Conservation (phyloP, 148 eudicot species). For the Vaccinium corymbosum region DNA sequence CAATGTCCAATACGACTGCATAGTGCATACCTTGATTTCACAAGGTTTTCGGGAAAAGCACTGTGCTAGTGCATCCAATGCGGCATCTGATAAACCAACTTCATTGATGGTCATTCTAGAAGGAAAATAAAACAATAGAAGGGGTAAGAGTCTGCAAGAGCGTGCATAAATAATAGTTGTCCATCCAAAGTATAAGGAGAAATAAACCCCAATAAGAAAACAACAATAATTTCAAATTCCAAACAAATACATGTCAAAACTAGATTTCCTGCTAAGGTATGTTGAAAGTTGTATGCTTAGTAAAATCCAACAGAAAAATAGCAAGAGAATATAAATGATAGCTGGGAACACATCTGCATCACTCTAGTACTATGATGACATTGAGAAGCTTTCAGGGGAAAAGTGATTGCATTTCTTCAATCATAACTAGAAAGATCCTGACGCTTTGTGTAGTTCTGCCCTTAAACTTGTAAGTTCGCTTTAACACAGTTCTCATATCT, state of each 20-base stretch:
- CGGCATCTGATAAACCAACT: conserved; percentile 72
- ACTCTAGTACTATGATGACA: neutral
- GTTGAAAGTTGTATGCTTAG: neutral
- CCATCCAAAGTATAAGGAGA: neutral
- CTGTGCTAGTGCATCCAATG: conserved; percentile 68
- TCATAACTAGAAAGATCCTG: neutral
- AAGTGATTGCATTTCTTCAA: neutral
- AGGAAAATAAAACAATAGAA: conserved; percentile 11
- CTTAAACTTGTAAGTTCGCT: neutral
- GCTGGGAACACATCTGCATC: neutral
- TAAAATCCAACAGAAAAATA: neutral
- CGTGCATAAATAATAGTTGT: neutral
- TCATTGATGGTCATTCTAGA: conserved; percentile 66
- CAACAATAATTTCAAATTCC: neutral
- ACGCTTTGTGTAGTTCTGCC: neutral
- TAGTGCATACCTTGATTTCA: conserved; percentile 65
- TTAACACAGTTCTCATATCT: too few relatives aligned
- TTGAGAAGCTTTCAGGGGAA: neutral
- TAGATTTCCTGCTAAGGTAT: neutral
- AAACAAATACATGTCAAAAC: neutral
- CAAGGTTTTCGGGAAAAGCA: conserved; percentile 68
- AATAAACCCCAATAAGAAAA: neutral
- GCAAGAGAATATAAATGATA: neutral
- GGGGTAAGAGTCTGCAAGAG: neutral
- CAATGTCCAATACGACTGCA: conserved; percentile 10